Evolutionary conservation across 768 basidiomycete species (phyloP).

Genomic region (Tephrocybe sp.): DNA sequence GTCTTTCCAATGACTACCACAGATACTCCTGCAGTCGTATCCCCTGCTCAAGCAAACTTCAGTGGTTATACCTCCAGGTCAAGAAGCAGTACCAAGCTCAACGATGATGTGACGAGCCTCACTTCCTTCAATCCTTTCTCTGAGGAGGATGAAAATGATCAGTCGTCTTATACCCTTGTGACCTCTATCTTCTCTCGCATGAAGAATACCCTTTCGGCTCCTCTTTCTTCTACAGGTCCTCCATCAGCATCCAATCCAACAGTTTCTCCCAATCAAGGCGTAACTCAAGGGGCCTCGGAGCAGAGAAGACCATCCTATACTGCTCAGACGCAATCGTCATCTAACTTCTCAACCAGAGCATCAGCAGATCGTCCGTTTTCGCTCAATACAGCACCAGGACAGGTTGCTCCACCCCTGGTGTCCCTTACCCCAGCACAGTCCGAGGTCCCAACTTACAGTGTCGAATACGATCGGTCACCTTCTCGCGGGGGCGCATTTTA

Average conservation of each 20-base stretch:
- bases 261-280: slow-evolving; percentile 27
- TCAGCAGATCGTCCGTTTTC: slow-evolving; percentile 60
- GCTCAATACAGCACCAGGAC: slow-evolving; percentile 50
- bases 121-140: slow-evolving; percentile 92
- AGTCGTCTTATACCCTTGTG: slow-evolving; percentile 82
- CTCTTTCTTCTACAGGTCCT: slow-evolving; percentile 55
- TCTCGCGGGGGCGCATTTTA: slow-evolving; percentile 50
- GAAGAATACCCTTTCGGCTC: slow-evolving; percentile 75
- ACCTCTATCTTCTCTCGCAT: slow-evolving; percentile 79
- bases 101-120: slow-evolving; percentile 65
- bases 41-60: slow-evolving; percentile 33
- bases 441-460: slow-evolving; percentile 68
- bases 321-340: slow-evolving; percentile 46
- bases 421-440: slow-evolving; percentile 86
- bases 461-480: slow-evolving; percentile 62
- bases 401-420: slow-evolving; percentile 78
- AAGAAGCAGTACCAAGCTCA: slow-evolving; percentile 58
- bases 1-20: slow-evolving; percentile 19
- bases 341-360: slow-evolving; percentile 47
- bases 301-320: slow-evolving; percentile 60
- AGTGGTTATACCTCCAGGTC: slow-evolving; percentile 55
- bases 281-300: slow-evolving; percentile 34
- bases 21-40: slow-evolving; percentile 29
- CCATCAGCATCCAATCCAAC: slow-evolving; percentile 33
- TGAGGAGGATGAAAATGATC: slow-evolving; percentile 91